These are phyloP conservation scores for Raphanus raphanistrum DNA, from an alignment of 345 rosid species.

Conservation along the genomic window DNA sequence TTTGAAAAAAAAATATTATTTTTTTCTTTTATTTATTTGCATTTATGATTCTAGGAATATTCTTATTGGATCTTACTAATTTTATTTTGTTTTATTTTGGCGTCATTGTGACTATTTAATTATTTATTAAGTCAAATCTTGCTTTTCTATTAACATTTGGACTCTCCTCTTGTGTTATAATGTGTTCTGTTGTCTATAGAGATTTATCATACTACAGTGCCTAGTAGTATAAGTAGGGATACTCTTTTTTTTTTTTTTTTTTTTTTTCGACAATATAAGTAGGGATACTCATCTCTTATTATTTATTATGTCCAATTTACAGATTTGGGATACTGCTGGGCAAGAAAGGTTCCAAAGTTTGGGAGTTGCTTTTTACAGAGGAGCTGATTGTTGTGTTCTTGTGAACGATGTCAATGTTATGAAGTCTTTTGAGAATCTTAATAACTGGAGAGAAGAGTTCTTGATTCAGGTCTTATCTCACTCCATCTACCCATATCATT, in stretches of 20 bases:
- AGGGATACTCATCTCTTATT: background rate
- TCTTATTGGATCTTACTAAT: slow-evolving; percentile 11
- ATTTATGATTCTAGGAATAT: slow-evolving; percentile 23
- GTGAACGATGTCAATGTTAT: slow-evolving; percentile 80
- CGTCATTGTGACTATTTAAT: background rate
- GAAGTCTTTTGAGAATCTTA: slow-evolving; percentile 88
- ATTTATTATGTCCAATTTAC: background rate
- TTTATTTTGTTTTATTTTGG: too few relatives aligned
- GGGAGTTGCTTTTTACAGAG: slow-evolving; percentile 84
- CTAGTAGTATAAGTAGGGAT: background rate
- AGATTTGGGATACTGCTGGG: slow-evolving; percentile 95
- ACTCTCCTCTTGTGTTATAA: background rate
- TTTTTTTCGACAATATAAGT: too few relatives aligned
- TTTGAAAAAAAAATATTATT: background rate
- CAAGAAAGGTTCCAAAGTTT: slow-evolving; percentile 92
- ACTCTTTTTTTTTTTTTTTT: too few relatives aligned
- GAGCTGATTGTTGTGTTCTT: slow-evolving; percentile 92
- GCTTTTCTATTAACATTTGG: background rate
- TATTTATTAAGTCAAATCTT: background rate
- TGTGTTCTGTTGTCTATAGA: background rate
- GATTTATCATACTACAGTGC: background rate
- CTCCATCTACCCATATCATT: background rate
- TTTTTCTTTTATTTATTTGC: background rate
- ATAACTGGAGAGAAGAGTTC: slow-evolving; percentile 90
- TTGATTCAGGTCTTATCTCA: slow-evolving; percentile 61